A percentile compares a stretch with the other conserved stretches of the same genome.
Conservation (phyloP, 306 rosid genomes). For the Sesbania bispinosa region DNA sequence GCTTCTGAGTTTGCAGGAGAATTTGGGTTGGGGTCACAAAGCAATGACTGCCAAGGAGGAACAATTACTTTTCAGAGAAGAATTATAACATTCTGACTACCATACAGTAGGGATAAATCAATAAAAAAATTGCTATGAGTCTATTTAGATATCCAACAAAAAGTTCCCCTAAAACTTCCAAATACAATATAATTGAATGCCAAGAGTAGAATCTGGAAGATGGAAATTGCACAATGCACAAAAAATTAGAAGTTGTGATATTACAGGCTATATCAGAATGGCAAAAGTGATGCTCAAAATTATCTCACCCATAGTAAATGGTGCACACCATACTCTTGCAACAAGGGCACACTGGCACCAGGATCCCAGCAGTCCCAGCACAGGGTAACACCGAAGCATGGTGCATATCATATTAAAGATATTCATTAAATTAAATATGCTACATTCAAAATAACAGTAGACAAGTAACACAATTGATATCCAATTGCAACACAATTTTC, state of each 20-base stretch:
- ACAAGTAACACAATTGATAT: background rate
- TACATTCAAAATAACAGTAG: background rate
- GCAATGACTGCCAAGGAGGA: conserved; percentile 65
- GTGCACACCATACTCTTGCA: background rate
- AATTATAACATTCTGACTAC: background rate
- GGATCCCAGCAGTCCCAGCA: background rate
- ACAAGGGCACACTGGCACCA: background rate
- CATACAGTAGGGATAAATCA: background rate
- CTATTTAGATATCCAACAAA: background rate
- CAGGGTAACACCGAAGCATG: background rate
- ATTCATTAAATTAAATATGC: conserved; percentile 1
- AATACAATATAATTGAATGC: too few species aligned
- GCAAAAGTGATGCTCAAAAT: background rate
- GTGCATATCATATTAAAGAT: background rate
- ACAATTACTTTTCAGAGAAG: background rate
- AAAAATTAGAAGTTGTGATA: background rate
- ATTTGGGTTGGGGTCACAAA: conserved; percentile 95
- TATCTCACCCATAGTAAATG: background rate
- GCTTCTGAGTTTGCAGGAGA: conserved; percentile 98
- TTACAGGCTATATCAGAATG: background rate
- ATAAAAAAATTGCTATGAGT: background rate
- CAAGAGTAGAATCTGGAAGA: background rate
- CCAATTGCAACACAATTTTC: too few species aligned
- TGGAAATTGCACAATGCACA: background rate
- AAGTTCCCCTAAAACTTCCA: background rate